Evolutionary conservation across 2,329 filamentous ascomycete species (phyloP), one percentile per base, ranked within the genome.

Genomic region (Trichophyton simii): DNA sequence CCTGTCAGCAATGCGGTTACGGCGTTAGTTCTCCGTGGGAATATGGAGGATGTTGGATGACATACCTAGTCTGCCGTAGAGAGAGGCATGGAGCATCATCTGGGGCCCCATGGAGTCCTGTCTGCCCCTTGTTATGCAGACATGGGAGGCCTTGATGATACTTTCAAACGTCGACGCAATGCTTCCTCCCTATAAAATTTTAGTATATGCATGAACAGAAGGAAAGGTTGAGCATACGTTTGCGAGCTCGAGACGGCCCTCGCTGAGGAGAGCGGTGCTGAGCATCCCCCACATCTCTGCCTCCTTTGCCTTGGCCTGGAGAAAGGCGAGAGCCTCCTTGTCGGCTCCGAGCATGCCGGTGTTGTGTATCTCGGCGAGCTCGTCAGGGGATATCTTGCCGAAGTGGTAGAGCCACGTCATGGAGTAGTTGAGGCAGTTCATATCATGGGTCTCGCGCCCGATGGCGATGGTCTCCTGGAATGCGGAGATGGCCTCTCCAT

Each of bases 321-420:
- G 80, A 68, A 94, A 96, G 0, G 84, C 81, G 5, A 96, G 80
- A 0, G 86, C 90, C 70, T 96, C 91, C 66, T 87, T 87, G 60
- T 91, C 88, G 38, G 85, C 86, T 0, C 87, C 89, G 7, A 91
- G 77, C 79, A 90, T 85, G 62, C 84, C 89, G 67, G 82, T 85
- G 44, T 87, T 85, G 64, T 86, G 87, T 4, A 87, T 79, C 59
- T 85, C 82, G 57, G 80, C 82, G 66, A 91, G 84, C n/a, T 90
- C 81, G 60, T 84, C 80, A 0, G 91, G 88, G 67, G 92, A 91
- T 0, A 88, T 85, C 69, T 90, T 89, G n/a, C 87, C 88, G 67
- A 96, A 95, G 70, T 96, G 90, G 69, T 95, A 95, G 2, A 97
- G 80, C 94, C 94, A 99, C 70, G 91, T 95, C 64, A 99, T 82